Base-by-base conservation (phyloP, 768 basidiomycete species). In the Hygrophorus pudorinus region DNA sequence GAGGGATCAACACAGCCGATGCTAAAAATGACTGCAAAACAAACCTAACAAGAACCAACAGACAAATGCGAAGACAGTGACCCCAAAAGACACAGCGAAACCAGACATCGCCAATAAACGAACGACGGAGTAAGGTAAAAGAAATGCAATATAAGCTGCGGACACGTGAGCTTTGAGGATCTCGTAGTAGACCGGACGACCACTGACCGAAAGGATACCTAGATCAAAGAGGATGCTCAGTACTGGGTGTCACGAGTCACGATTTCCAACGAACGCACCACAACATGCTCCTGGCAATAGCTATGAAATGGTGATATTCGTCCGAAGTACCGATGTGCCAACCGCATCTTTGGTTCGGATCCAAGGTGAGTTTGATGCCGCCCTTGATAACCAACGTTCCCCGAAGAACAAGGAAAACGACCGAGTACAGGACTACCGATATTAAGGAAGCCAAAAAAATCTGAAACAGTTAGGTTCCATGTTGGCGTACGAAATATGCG, bases 261-360 rank as follows among this genome's bases (percentile, higher is more conserved):
- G 10, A 29, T 29, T 47, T 27, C 33, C 4, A 18, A 30, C 14
- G 4, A 24, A 58, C 73, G 44, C 51, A 85, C 85, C 81, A 86
- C 36, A 85, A 64, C 79, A 85, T 81, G 45, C 73, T 78, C 48
- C 72, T 66, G 20, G 79, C 72, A 42, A 88, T 68, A 24, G 66
- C 65, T 20, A 85, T 66, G 54, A 85, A 82, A 18, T 65, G 68
- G 46, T 75, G 71, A 53, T 85, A 84, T 44, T 73, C 71, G 41
- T 71, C 67, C 1, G 51, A 56, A 17, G 59, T 51, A 18, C 56
- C 57, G 31, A 62, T 56, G 36, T 53, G 51, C 12, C 59, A 62
- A 31, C 58, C 62, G 66, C 70, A 73, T 45, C 71, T 63, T 42
- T 65, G 65, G 28, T 71, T 59, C 21, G 68, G 71, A 50, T 73